Evolutionary conservation across 1,284 basidiomycete genomes (phyloP), one percentile per base, ranked within the genome.

Genomic region (Irpex sp.): DNA sequence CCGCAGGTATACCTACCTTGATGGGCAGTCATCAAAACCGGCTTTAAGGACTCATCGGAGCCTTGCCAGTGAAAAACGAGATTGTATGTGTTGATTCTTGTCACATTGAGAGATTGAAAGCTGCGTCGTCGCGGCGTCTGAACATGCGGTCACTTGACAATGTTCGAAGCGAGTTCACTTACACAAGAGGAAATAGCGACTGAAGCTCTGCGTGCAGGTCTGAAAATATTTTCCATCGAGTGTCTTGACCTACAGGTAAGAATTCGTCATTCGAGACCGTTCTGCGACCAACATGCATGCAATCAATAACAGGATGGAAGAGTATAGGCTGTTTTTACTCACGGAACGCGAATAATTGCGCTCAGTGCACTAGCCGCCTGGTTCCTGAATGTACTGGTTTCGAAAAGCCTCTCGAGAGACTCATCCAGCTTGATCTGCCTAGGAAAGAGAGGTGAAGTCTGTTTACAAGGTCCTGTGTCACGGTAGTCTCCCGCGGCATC

Each of bases 1-100:
- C 58, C 11, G 22, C 58, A n/a, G 20, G 9, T 10, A 20, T 60
- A 22, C 75, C 72, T 66, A 86, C 91, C 92, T 83, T 93, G 90
- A 76, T 94, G 93, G 0, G 86, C 91, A 15, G 88, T 86, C 56
- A 95, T 79, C 56, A 94, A 81, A 0, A 94, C 77, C 0, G 93
- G 94, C 75, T 91, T 89, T 68, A 92, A 82, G 4, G 80, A 77
- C 1, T 77, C 60, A 72, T 92, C 83, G 0, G 85, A 85, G 32
- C 93, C 94, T 58, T 84, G 77, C 88, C 91, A 92, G 24, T 88
- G 87, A 75, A 87, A 91, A 1, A 94, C 82, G 11, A 94, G 81
- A 0, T 89, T 93, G 73, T 91, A 90, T 0, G 88, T 88, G 74
- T 92, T 90, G 69, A 95, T 87, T 72, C 87, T 86, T 2, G 86